Conservation (phyloP, 1,284 basidiomycete genomes). For the Xerocomus minutiporus region DNA sequence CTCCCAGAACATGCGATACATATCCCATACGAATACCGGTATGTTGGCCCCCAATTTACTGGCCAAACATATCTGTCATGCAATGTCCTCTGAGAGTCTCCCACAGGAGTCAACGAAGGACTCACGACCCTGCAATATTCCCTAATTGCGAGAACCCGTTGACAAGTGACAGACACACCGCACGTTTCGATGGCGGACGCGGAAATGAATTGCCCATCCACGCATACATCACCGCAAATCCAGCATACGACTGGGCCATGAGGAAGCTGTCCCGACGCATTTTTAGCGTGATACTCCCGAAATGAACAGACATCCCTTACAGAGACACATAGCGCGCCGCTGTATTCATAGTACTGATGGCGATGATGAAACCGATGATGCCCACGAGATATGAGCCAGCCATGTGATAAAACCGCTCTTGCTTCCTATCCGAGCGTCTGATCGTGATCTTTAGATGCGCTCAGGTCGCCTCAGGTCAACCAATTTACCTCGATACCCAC, state of each 20-base stretch:
- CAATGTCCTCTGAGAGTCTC: not conserved
- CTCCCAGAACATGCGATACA: constrained; percentile 19
- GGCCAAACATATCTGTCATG: constrained; percentile 22
- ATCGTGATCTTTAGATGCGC: constrained; percentile 12
- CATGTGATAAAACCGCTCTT: constrained; percentile 66
- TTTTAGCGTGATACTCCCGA: constrained; percentile 2
- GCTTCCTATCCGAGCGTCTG: constrained; percentile 35
- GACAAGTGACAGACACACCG: constrained; percentile 63
- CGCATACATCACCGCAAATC: constrained; percentile 56
- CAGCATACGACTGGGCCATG: constrained; percentile 71
- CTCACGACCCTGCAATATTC: constrained; percentile 66
- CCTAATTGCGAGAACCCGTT: constrained; percentile 70
- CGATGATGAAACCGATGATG: constrained; percentile 69
- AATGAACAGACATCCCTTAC: constrained; percentile 35
- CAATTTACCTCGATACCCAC: constrained; percentile 43
- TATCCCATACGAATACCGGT: constrained; percentile 28
- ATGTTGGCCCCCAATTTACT: constrained; percentile 28
- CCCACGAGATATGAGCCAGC: constrained; percentile 48
- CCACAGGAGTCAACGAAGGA: constrained; percentile 15
- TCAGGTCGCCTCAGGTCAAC: not conserved
- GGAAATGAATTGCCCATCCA: constrained; percentile 69
- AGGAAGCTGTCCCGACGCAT: constrained; percentile 46
- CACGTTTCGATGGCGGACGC: constrained; percentile 64
- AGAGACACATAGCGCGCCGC: constrained; percentile 65
- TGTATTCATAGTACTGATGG: constrained; percentile 65